A percentile compares a stretch with the other conserved stretches of the same genome.
phyloP scores from a whole-genome alignment of 139 green algal species.

The Trebouxia sp. region DNA sequence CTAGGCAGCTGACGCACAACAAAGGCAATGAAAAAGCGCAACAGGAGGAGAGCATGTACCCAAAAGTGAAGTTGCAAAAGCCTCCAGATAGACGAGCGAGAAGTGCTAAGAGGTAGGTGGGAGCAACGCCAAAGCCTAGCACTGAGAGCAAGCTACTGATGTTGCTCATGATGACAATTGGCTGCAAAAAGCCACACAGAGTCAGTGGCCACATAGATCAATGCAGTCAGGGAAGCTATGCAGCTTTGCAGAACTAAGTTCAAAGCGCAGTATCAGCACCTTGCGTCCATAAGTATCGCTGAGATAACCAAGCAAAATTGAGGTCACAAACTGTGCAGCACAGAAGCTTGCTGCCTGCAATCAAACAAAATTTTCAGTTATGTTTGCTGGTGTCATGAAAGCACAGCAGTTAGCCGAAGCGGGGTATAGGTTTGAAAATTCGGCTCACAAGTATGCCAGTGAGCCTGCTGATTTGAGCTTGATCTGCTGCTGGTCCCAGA shows the following conservation, averaged over 20 bases:
- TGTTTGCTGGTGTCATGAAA: background rate
- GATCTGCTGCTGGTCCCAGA: slow-evolving; percentile 38
- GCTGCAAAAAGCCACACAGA: slow-evolving; percentile 35
- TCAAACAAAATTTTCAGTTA: background rate
- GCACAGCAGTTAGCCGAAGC: background rate
- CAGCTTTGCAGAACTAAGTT: too few species aligned
- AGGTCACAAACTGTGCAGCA: slow-evolving; percentile 55
- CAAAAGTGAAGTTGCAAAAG: slow-evolving; percentile 70
- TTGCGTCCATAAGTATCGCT: slow-evolving; percentile 62
- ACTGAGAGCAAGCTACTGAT: slow-evolving; percentile 42
- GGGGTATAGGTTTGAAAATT: background rate
- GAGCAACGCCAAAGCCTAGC: slow-evolving; percentile 60
- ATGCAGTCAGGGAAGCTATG: background rate
- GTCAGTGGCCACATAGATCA: background rate
- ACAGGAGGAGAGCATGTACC: background rate
- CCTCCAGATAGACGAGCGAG: slow-evolving; percentile 48
- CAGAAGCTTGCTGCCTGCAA: slow-evolving; percentile 55
- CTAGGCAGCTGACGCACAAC: too few species aligned
- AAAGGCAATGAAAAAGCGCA: background rate
- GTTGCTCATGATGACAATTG: slow-evolving; percentile 67
- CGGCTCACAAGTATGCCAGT: slow-evolving; percentile 53
- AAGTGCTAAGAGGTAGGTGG: slow-evolving; percentile 47
- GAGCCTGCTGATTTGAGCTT: slow-evolving; percentile 49
- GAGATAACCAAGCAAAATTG: slow-evolving; percentile 49
- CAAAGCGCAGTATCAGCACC: slow-evolving; percentile 22